phyloP scores from a whole-genome alignment of 2,329 filamentous ascomycete genomes.

The Stagonosporopsis cucurbitacearum region DNA sequence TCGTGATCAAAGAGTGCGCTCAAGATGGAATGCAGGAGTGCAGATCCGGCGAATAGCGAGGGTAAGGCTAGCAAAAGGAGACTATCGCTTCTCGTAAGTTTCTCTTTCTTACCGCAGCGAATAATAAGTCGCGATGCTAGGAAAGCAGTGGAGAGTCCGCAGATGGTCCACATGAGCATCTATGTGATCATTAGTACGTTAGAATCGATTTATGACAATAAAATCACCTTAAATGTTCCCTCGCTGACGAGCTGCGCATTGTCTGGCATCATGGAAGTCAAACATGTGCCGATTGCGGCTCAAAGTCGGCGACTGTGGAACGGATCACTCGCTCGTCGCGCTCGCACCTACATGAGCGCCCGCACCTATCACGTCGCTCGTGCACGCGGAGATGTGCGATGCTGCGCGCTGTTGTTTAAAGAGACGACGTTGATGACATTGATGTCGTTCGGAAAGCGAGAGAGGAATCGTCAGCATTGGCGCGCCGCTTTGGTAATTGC shows the following conservation, averaged over 20 bases:
- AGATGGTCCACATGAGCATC: not conserved
- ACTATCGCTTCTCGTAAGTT: constrained; percentile 22
- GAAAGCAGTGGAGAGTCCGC: not conserved
- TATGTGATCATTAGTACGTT: not conserved
- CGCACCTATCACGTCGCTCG: not conserved
- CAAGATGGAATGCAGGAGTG: constrained; percentile 17
- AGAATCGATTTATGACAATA: not conserved
- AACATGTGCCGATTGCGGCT: not conserved
- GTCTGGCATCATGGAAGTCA: not conserved
- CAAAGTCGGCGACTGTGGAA: not conserved
- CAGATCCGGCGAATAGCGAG: constrained; percentile 19
- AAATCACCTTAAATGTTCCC: not conserved
- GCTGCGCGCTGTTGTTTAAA: not conserved
- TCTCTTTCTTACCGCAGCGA: constrained; percentile 22
- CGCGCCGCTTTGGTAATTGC: not conserved
- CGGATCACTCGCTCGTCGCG: not conserved
- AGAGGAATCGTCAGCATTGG: not conserved
- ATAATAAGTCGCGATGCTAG: constrained; percentile 19
- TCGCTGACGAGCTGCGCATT: not conserved
- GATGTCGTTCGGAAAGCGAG: not conserved
- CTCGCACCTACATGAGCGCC: not conserved
- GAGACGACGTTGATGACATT: not conserved
- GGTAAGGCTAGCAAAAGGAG: constrained; percentile 22
- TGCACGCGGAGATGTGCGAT: not conserved
- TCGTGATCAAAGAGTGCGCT: constrained; percentile 12